Percentiles rank a stretch among this genome's conserved stretches.
These are phyloP conservation scores for Populus hybrid DNA, from an alignment of 441 rosid species.

Conservation along the genomic window DNA sequence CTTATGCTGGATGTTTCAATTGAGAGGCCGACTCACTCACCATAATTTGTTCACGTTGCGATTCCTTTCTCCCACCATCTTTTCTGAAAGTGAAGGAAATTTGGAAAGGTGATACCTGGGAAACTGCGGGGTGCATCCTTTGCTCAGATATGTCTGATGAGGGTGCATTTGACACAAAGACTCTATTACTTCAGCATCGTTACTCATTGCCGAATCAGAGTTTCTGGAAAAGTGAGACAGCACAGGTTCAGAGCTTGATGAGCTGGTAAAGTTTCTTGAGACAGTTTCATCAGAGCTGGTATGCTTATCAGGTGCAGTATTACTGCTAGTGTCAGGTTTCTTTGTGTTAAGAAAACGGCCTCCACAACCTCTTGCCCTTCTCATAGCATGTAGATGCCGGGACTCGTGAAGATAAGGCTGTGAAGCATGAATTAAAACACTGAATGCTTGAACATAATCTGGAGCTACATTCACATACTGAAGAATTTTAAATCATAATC, in stretches of 20 bases:
- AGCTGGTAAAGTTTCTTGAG: not conserved
- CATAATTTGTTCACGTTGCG: constrained; percentile 26
- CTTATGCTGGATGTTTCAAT: not conserved
- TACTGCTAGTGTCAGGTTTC: constrained; percentile 18
- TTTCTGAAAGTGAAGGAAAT: constrained; percentile 11
- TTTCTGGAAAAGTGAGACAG: constrained; percentile 3
- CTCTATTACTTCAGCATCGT: not conserved
- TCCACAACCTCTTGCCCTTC: constrained; percentile 75
- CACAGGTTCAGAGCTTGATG: constrained; percentile 8
- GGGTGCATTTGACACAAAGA: constrained; percentile 1
- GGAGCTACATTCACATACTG: not conserved
- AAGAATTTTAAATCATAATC: not conserved
- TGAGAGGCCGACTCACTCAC: constrained; percentile 1
- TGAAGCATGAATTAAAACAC: constrained; percentile 8
- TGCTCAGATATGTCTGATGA: constrained; percentile 16
- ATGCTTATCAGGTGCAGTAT: constrained; percentile 1
- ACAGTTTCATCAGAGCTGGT: constrained; percentile 9
- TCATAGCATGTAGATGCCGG: constrained; percentile 88
- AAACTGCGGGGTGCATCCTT: constrained; percentile 16
- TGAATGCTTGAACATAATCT: not conserved
- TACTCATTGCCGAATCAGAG: constrained; percentile 14
- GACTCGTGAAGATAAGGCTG: constrained; percentile 97
- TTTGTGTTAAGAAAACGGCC: constrained; percentile 82
- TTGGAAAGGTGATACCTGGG: constrained; percentile 20
- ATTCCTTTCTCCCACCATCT: constrained; percentile 20